Percentiles rank a stretch among this genome's conserved stretches.
Evolutionary conservation across 352 stramenopile genomes (phyloP).

Genomic region (Phytophthora podocarpi): DNA sequence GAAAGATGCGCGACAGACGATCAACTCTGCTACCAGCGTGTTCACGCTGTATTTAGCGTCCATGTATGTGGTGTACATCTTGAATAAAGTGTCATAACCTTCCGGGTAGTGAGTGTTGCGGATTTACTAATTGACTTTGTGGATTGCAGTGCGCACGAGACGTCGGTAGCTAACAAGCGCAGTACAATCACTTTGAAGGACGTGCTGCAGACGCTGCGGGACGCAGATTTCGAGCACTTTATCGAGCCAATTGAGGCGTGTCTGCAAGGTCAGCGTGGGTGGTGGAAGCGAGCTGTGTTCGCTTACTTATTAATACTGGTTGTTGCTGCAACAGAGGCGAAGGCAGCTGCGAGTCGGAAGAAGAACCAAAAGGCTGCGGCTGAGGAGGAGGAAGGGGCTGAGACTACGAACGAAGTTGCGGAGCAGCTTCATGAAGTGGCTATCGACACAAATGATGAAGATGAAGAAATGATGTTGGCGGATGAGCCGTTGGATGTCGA

Average conservation of each 20-base stretch:
- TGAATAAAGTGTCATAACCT: not conserved
- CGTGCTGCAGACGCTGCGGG: slow-evolving; percentile 68
- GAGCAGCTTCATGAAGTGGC: slow-evolving; percentile 39
- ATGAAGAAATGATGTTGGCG: slow-evolving; percentile 50
- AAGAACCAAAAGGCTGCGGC: slow-evolving; percentile 25
- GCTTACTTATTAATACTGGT: not conserved
- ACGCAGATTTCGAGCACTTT: slow-evolving; percentile 85
- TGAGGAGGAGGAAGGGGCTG: slow-evolving; percentile 32
- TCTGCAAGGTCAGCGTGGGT: slow-evolving; percentile 52
- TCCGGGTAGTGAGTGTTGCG: not conserved
- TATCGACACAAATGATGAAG: slow-evolving; percentile 38
- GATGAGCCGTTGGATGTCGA: slow-evolving; percentile 39
- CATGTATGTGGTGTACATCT: slow-evolving; percentile 46
- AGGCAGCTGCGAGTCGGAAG: slow-evolving; percentile 38
- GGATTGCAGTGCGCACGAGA: slow-evolving; percentile 64
- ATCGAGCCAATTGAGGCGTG: slow-evolving; percentile 70
- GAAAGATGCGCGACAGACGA: slow-evolving; percentile 63
- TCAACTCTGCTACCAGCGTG: slow-evolving; percentile 78
- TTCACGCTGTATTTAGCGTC: slow-evolving; percentile 82
- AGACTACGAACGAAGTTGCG: slow-evolving; percentile 37
- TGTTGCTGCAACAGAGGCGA: slow-evolving; percentile 47
- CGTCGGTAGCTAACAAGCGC: slow-evolving; percentile 68
- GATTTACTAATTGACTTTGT: not conserved
- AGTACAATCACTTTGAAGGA: slow-evolving; percentile 81
- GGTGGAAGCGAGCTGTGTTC: not conserved